A percentile compares a stretch with the other conserved stretches of the same genome.
These are phyloP conservation scores for Albophoma yamanashiensis DNA, from an alignment of 2,329 filamentous ascomycete species.

Conservation along the genomic window DNA sequence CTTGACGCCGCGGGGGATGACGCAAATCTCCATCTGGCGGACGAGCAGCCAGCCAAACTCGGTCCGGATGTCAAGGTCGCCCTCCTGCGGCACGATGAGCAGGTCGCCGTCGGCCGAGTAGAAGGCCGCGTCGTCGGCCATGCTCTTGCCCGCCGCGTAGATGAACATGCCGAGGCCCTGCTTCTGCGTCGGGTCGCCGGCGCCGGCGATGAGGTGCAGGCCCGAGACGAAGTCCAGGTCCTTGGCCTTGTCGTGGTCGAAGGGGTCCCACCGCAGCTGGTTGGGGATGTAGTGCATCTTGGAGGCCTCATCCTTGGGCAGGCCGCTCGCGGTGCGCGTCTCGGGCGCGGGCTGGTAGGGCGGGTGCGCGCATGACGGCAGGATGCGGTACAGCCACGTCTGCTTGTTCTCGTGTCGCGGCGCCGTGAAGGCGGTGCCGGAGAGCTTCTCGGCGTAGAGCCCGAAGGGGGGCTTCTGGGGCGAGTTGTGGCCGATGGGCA, in stretches of 20 bases:
- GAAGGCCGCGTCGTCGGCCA: slow-evolving; percentile 65
- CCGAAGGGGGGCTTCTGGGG: slow-evolving; percentile 71
- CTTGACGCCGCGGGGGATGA: slow-evolving; percentile 64
- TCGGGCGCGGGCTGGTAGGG: slow-evolving; percentile 28
- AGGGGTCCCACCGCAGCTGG: slow-evolving; percentile 74
- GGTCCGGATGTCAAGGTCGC: slow-evolving; percentile 64
- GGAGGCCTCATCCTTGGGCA: slow-evolving; percentile 8
- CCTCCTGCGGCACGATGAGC: slow-evolving; percentile 65
- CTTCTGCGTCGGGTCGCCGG: slow-evolving; percentile 72
- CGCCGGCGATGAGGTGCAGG: slow-evolving; percentile 62
- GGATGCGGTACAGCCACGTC: slow-evolving; percentile 61
- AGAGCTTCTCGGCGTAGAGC: slow-evolving; percentile 73
- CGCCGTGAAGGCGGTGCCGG: slow-evolving; percentile 57
- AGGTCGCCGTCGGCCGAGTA: slow-evolving; percentile 79
- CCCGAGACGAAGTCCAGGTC: slow-evolving; percentile 57
- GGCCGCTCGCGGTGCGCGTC: slow-evolving; percentile 19
- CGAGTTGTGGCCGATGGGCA: slow-evolving; percentile 68
- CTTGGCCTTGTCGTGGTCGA: slow-evolving; percentile 51
- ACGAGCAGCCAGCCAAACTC: slow-evolving; percentile 66
- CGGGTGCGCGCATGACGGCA: slow-evolving; percentile 51
- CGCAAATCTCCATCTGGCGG: slow-evolving; percentile 67
- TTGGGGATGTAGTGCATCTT: slow-evolving; percentile 45
- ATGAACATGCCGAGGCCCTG: slow-evolving; percentile 70
- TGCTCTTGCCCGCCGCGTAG: slow-evolving; percentile 68
- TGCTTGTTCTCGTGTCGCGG: slow-evolving; percentile 59